phyloP scores from a whole-genome alignment of 2,329 filamentous ascomycete species.

The Pestalotiopsis fici region DNA sequence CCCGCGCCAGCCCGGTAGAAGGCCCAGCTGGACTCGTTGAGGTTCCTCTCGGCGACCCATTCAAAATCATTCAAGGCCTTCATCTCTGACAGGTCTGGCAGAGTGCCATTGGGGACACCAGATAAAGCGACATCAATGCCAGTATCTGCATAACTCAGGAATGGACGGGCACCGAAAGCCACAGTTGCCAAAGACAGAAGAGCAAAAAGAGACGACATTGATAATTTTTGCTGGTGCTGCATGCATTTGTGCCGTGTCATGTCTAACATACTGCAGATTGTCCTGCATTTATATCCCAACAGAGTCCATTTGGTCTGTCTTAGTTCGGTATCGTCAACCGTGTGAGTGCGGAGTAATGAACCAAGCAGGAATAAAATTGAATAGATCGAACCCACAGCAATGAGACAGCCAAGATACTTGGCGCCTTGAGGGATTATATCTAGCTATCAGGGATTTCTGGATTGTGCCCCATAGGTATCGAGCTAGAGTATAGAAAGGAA shows the following conservation, averaged over 20 bases:
- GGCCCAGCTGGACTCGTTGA: constrained; percentile 48
- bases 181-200: not conserved
- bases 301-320: not conserved
- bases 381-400: not conserved
- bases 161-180: not conserved
- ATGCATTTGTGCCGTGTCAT: not conserved
- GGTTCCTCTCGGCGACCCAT: constrained; percentile 48
- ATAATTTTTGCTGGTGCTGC: not conserved
- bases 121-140: constrained; percentile 12
- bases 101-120: constrained; percentile 28
- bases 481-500: not conserved
- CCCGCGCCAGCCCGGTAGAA: constrained; percentile 58
- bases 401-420: not conserved
- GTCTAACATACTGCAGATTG: not conserved
- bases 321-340: not conserved
- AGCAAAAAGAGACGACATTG: not conserved
- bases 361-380: not conserved
- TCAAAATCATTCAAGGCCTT: constrained; percentile 56
- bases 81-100: constrained; percentile 45
- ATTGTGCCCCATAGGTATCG: not conserved
- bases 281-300: not conserved
- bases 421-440: not conserved
- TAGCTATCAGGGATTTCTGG: not conserved
- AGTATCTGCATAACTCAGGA: not conserved
- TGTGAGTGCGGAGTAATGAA: not conserved